phyloP scores from a whole-genome alignment of 1,284 basidiomycete genomes.

The Ganoderma meredithae region DNA sequence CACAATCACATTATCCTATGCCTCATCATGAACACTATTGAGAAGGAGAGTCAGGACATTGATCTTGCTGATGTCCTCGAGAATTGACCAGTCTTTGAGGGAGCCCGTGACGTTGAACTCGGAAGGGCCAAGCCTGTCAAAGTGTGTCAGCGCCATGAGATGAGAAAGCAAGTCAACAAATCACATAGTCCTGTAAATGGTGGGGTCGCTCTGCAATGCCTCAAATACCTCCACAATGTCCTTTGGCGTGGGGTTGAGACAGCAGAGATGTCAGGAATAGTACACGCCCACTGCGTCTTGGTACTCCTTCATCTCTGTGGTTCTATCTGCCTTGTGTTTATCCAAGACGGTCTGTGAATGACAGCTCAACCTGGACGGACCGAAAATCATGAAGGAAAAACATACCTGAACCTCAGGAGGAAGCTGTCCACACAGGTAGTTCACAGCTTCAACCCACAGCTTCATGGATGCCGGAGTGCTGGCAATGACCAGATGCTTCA shows the following conservation, averaged over 20 bases:
- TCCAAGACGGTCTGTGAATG: too few relatives aligned
- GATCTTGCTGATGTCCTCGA: constrained; percentile 30
- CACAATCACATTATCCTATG: constrained; percentile 30
- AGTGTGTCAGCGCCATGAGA: not conserved
- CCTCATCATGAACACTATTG: constrained; percentile 35
- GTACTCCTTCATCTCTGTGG: too few relatives aligned
- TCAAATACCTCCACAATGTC: too few relatives aligned
- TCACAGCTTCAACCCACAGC: constrained; percentile 44
- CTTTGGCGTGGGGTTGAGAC: too few relatives aligned
- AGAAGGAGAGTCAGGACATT: constrained; percentile 35
- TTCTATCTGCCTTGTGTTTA: too few relatives aligned
- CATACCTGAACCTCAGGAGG: constrained; percentile 48
- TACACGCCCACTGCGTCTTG: too few relatives aligned
- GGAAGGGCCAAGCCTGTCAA: constrained; percentile 21
- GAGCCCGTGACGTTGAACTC: constrained; percentile 35
- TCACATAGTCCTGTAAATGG: too few relatives aligned
- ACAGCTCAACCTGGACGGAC: too few relatives aligned
- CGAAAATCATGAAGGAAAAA: too few relatives aligned
- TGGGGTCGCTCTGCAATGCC: too few relatives aligned
- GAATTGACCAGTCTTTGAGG: constrained; percentile 34
- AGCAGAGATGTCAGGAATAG: too few relatives aligned
- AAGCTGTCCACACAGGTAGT: constrained; percentile 39
- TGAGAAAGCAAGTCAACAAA: too few relatives aligned
- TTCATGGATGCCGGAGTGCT: constrained; percentile 41
- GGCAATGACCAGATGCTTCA: constrained; percentile 49